phyloP scores from a whole-genome alignment of 805 yeast species.

The Pichia membranifaciens region DNA sequence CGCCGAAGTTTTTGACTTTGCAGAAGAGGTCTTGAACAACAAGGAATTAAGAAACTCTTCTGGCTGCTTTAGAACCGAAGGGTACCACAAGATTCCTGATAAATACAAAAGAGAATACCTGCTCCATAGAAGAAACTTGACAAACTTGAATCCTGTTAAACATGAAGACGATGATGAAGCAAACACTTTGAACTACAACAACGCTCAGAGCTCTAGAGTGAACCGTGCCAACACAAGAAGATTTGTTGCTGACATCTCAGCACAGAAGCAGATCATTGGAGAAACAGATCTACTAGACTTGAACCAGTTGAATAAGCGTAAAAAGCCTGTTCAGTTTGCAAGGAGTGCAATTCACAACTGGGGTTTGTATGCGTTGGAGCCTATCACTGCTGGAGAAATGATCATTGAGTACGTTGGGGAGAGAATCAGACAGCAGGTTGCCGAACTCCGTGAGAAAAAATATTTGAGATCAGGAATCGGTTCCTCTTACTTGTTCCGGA shows the following conservation, averaged over 20 bases:
- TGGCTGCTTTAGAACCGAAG: slow-evolving; percentile 67
- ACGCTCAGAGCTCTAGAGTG: slow-evolving; percentile 67
- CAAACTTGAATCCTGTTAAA: slow-evolving; percentile 63
- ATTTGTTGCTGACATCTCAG: slow-evolving; percentile 82
- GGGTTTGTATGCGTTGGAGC: slow-evolving; percentile 95
- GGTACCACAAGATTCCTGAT: slow-evolving; percentile 69
- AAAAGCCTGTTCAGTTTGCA: slow-evolving; percentile 94
- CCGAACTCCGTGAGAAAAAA: slow-evolving; percentile 83
- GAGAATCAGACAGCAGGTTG: slow-evolving; percentile 85
- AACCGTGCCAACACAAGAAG: slow-evolving; percentile 84
- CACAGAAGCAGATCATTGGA: slow-evolving; percentile 71
- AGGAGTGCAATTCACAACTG: slow-evolving; percentile 96
- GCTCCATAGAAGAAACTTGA: slow-evolving; percentile 70
- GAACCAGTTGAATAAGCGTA: slow-evolving; percentile 83
- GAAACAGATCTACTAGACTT: slow-evolving; percentile 77
- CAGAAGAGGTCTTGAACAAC: slow-evolving; percentile 24
- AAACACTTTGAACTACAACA: slow-evolving; percentile 24
- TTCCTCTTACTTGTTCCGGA: slow-evolving; percentile 84
- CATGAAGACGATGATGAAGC: slow-evolving; percentile 45
- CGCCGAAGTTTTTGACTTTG: slow-evolving; percentile 25
- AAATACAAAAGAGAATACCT: slow-evolving; percentile 66
- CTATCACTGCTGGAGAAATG: slow-evolving; percentile 95
- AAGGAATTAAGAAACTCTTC: slow-evolving; percentile 35
- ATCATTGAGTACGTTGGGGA: slow-evolving; percentile 98
- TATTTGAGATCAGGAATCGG: slow-evolving; percentile 91